These are phyloP conservation scores for Cladosporium sp. DNA, from an alignment of 2,329 filamentous ascomycete species.

Conservation along the genomic window DNA sequence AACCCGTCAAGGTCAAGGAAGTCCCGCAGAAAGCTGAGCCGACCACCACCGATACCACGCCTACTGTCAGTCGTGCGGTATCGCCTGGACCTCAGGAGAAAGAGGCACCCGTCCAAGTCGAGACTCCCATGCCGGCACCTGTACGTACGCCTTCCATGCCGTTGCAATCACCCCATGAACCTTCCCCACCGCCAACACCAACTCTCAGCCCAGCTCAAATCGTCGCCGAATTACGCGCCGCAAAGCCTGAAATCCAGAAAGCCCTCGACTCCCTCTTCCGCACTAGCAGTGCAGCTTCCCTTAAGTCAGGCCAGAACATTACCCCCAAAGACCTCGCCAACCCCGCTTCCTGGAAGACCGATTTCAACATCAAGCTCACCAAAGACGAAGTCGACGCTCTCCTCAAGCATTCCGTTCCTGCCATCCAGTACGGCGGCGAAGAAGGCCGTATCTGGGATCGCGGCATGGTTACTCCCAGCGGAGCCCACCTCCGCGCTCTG, in stretches of 20 bases:
- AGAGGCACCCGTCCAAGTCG: constrained; percentile 5
- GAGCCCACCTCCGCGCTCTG: constrained; percentile 73
- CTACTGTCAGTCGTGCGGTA: constrained; percentile 33
- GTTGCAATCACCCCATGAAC: constrained; percentile 32
- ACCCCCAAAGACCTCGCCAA: constrained; percentile 32
- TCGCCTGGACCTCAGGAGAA: constrained; percentile 29
- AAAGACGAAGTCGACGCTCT: constrained; percentile 46
- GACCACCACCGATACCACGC: constrained; percentile 28
- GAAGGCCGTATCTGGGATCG: constrained; percentile 50
- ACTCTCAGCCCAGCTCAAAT: constrained; percentile 35
- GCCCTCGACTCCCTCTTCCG: constrained; percentile 38
- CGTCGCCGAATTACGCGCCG: constrained; percentile 34
- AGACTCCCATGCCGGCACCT: constrained; percentile 21
- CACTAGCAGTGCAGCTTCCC: constrained; percentile 30
- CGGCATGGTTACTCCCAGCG: constrained; percentile 72
- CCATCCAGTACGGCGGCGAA: constrained; percentile 44
- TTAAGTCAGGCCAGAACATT: constrained; percentile 33
- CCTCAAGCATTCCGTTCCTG: constrained; percentile 58
- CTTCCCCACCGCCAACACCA: constrained; percentile 36
- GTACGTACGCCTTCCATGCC: constrained; percentile 14
- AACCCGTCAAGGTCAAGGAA: constrained; percentile 28
- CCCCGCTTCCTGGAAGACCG: constrained; percentile 30
- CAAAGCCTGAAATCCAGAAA: constrained; percentile 35
- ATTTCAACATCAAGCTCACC: constrained; percentile 36
- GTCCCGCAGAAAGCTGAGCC: constrained; percentile 30